These are phyloP conservation scores for Lachnum nothofagi DNA, from an alignment of 2,329 filamentous ascomycete genomes.

Conservation along the genomic window DNA sequence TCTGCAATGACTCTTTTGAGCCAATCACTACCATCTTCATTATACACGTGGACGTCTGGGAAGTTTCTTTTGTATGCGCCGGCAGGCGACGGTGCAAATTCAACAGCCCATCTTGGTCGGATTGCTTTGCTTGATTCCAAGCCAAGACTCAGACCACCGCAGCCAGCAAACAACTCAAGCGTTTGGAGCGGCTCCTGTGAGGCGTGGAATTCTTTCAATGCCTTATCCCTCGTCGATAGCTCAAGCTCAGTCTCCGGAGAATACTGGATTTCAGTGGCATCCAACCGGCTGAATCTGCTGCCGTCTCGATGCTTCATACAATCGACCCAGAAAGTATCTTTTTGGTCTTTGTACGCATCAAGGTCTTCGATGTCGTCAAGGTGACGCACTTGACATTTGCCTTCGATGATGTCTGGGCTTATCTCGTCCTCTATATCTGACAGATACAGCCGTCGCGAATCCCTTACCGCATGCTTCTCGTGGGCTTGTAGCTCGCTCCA, in stretches of 20 bases:
- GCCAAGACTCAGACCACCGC: slow-evolving; percentile 10
- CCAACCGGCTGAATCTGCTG: neutral
- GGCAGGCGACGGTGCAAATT: slow-evolving; percentile 5
- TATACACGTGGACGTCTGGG: neutral
- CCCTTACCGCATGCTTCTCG: neutral
- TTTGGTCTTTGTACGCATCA: slow-evolving; percentile 14
- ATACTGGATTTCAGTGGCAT: neutral
- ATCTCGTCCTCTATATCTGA: neutral
- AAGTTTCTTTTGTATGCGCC: neutral
- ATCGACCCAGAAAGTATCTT: slow-evolving; percentile 20
- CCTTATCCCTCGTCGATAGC: neutral
- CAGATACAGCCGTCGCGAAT: slow-evolving; percentile 15
- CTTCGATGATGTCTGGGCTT: slow-evolving; percentile 7
- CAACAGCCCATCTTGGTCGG: slow-evolving; percentile 5
- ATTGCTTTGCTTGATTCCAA: slow-evolving; percentile 7
- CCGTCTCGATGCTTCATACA: neutral
- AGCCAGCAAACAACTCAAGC: slow-evolving; percentile 10
- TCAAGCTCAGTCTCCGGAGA: neutral
- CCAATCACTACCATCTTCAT: slow-evolving; percentile 4
- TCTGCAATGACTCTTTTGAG: slow-evolving; percentile 5
- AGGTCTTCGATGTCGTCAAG: slow-evolving; percentile 14
- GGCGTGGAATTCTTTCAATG: slow-evolving; percentile 2
- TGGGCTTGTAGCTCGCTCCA: neutral
- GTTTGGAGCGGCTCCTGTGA: neutral
- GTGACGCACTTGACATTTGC: slow-evolving; percentile 17